These are phyloP conservation scores for Colletotrichum sp. DNA, from an alignment of 2,329 filamentous ascomycete species.

Conservation along the genomic window DNA sequence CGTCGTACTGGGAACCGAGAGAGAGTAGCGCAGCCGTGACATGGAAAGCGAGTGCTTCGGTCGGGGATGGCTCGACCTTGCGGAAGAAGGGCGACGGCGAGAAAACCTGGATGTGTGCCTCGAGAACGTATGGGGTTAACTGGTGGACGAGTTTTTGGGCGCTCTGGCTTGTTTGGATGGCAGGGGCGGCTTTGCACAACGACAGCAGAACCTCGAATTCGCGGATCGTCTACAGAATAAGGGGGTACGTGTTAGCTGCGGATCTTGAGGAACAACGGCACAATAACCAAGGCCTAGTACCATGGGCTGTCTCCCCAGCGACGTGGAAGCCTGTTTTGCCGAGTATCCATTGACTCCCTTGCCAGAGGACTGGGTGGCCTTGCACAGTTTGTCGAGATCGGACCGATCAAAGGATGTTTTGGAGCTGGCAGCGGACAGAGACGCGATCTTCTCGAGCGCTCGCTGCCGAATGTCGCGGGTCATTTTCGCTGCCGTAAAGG, in stretches of 20 bases:
- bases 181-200: slow-evolving; percentile 86
- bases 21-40: slow-evolving; percentile 83
- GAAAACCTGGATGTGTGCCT: slow-evolving; percentile 81
- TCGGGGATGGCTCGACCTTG: slow-evolving; percentile 84
- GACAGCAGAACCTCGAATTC: slow-evolving; percentile 93
- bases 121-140: slow-evolving; percentile 82
- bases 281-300: slow-evolving; percentile 39
- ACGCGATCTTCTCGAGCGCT: slow-evolving; percentile 70
- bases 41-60: slow-evolving; percentile 81
- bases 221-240: slow-evolving; percentile 69
- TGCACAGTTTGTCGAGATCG: slow-evolving; percentile 67
- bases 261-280: background rate
- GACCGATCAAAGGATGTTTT: slow-evolving; percentile 63
- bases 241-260: background rate
- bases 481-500: slow-evolving; percentile 36
- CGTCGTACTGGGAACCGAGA: slow-evolving; percentile 74
- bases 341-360: slow-evolving; percentile 53
- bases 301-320: slow-evolving; percentile 64
- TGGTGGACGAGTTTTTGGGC: slow-evolving; percentile 82
- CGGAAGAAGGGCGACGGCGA: slow-evolving; percentile 82
- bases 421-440: slow-evolving; percentile 62
- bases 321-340: slow-evolving; percentile 38
- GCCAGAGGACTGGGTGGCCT: slow-evolving; percentile 55
- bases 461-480: slow-evolving; percentile 63
- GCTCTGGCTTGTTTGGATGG: slow-evolving; percentile 71